Base-by-base conservation (phyloP, 352 stramenopile species). In the Pythium grandisporangium region DNA sequence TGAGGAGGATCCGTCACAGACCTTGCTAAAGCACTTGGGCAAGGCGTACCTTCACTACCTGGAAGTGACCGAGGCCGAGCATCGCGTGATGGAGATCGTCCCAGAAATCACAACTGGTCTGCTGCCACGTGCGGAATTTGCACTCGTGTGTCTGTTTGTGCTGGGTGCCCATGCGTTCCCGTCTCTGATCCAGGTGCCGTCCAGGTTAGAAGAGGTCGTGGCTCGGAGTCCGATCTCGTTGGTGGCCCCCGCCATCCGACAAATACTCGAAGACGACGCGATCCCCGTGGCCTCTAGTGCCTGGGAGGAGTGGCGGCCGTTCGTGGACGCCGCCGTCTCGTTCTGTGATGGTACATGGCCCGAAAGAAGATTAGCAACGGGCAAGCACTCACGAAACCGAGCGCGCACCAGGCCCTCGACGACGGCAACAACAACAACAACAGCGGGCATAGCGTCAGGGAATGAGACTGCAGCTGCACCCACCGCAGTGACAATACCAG, bases 311-410 rank as follows among this genome's bases (percentile, higher is more conserved):
- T 87, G 74, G 74, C 54, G 51, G 17, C 10, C 43, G 3, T 63
- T 77, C 19, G 24, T 75, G 13, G 43, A 58, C 8, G 55, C 63
- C 5, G 50, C 70, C 10, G 64, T 57, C 7, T 45, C 44, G 4
- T 82, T 76, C 37, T 87, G 74, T 27, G 74, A 87, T 54, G 60
- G 68, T 5, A 67, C 63, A 35, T 87, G 74, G 74, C 71, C 71
- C 5, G 69, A 87, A n/a, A n/a, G n/a, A n/a, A n/a, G n/a, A n/a
- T n/a, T n/a, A n/a, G n/a, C n/a, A n/a, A n/a, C n/a, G n/a, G n/a
- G n/a, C n/a, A n/a, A n/a, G n/a, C n/a, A n/a, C n/a, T n/a, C n/a
- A n/a, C n/a, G n/a, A n/a, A n/a, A n/a, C n/a, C n/a, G n/a, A n/a
- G n/a, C n/a, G n/a, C n/a, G n/a, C n/a, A n/a, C n/a, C n/a, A n/a